Evolutionary conservation across 176 grass and related monocot species (phyloP).

Genomic region (Cenchrus fungigraminus): DNA sequence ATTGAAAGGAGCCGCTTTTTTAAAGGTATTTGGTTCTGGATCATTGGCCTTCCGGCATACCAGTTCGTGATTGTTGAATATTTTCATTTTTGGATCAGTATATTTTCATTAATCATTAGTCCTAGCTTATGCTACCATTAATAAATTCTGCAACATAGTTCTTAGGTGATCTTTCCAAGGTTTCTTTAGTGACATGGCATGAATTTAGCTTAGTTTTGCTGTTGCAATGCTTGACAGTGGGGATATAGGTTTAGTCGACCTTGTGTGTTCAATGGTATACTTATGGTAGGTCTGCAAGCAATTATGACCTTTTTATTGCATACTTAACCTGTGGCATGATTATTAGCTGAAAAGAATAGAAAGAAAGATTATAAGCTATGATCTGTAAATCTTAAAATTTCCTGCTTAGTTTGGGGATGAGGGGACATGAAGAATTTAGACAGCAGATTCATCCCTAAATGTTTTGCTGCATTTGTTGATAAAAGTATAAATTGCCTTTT

Average conservation of each 20-base stretch:
- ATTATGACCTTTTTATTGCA: neutral
- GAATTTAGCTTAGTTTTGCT: slow-evolving; percentile 25
- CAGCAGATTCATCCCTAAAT: neutral
- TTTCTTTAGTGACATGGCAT: slow-evolving; percentile 5
- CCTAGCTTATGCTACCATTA: slow-evolving; percentile 8
- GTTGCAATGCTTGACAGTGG: slow-evolving; percentile 12
- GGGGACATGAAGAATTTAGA: slow-evolving; percentile 1
- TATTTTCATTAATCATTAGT: slow-evolving; percentile 17
- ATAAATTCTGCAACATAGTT: neutral
- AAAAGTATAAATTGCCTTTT: slow-evolving; percentile 3
- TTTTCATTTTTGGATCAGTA: slow-evolving; percentile 16
- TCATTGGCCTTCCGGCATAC: slow-evolving; percentile 7
- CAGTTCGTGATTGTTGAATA: slow-evolving; percentile 6
- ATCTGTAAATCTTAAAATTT: neutral
- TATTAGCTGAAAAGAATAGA: neutral
- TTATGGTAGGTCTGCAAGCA: neutral
- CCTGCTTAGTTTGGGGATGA: neutral
- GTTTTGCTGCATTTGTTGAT: slow-evolving; percentile 12
- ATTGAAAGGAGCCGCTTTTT: neutral
- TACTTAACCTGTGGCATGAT: neutral
- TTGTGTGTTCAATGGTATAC: neutral
- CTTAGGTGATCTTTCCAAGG: neutral
- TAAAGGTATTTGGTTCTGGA: neutral
- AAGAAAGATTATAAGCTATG: neutral
- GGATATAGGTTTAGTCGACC: neutral